Conservation (phyloP, 2,329 filamentous ascomycete genomes). For the Curvularia spicifera region DNA sequence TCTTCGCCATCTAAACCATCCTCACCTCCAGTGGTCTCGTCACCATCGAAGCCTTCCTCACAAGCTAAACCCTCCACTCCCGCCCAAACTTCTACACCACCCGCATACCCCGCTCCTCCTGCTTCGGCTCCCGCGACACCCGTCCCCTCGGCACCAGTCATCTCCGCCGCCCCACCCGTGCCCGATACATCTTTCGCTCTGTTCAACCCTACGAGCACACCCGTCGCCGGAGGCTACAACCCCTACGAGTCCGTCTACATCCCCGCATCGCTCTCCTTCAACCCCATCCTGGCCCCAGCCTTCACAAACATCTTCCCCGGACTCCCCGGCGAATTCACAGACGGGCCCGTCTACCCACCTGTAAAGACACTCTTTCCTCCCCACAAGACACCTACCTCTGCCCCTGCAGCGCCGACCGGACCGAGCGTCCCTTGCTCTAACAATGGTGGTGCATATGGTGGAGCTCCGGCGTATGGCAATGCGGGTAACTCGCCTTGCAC, state of each 20-base stretch:
- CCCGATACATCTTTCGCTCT: not conserved
- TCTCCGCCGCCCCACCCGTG: not conserved
- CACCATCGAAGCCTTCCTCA: not conserved
- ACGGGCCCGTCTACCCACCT: not conserved
- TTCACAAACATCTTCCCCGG: constrained; percentile 20
- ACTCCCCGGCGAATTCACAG: not conserved
- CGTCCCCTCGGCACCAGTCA: not conserved
- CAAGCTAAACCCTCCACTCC: not conserved
- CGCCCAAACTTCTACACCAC: not conserved
- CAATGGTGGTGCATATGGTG: not conserved
- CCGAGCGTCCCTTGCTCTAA: not conserved
- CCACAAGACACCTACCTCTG: not conserved
- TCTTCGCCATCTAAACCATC: not conserved
- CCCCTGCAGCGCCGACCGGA: not conserved
- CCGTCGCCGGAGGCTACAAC: not conserved
- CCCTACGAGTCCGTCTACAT: constrained; percentile 23
- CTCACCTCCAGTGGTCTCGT: not conserved
- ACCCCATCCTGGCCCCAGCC: constrained; percentile 24
- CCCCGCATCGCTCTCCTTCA: constrained; percentile 26
- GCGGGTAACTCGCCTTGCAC: constrained; percentile 28
- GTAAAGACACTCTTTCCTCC: not conserved
- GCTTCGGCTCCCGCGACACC: not conserved
- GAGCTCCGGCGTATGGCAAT: constrained; percentile 2
- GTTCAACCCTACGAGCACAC: not conserved
- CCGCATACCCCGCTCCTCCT: not conserved